phyloP scores from a whole-genome alignment of 306 rosid species.

The Pachyrhizus erosus region DNA sequence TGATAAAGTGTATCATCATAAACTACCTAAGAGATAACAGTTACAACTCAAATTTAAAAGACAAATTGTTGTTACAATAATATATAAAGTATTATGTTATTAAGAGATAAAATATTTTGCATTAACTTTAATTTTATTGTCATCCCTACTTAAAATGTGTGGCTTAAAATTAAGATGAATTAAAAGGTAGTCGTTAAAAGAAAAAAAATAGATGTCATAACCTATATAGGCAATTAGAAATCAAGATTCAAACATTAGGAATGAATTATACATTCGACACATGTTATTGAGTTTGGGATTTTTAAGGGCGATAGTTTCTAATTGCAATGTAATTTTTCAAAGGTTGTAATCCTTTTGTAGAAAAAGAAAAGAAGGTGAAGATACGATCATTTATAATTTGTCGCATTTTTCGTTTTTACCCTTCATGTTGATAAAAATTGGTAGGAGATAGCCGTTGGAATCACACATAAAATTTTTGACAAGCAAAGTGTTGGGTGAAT shows the following conservation, averaged over 20 bases:
- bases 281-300: not conserved
- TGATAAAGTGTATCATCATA: too few species aligned
- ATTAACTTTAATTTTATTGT: too few species aligned
- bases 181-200: not conserved
- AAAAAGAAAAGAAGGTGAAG: not conserved
- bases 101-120: too few species aligned
- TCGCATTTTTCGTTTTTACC: not conserved
- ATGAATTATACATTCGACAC: not conserved
- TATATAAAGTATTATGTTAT: too few species aligned
- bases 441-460: not conserved
- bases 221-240: not conserved
- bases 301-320: not conserved
- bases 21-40: too few species aligned
- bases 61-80: too few species aligned
- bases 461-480: constrained; percentile 2
- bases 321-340: not conserved
- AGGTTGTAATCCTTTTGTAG: not conserved
- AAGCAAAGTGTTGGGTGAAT: constrained; percentile 32
- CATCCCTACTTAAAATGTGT: too few species aligned
- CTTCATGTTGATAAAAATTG: not conserved
- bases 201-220: not conserved
- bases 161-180: too few species aligned
- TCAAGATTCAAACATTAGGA: not conserved
- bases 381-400: not conserved
- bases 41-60: too few species aligned